phyloP scores from a whole-genome alignment of 208 protist species.

The Leishmania braziliensis region DNA sequence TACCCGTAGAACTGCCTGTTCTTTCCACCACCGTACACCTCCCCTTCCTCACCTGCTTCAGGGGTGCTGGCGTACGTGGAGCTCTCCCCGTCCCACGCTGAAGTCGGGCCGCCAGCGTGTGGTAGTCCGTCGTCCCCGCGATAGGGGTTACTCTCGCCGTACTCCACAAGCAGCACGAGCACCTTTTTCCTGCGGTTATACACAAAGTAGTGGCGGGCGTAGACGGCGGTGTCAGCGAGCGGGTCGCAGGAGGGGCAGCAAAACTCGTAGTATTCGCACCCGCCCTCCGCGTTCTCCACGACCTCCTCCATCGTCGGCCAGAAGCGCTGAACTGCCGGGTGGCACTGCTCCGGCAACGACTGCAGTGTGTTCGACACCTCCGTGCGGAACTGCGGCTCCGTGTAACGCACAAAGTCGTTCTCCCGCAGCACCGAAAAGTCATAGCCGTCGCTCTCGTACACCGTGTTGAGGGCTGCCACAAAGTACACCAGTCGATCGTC shows the following conservation, averaged over 20 bases:
- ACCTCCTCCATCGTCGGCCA: constrained; percentile 58
- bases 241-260: constrained; percentile 71
- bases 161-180: constrained; percentile 63
- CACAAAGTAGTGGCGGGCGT: constrained; percentile 70
- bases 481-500: constrained; percentile 76
- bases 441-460: constrained; percentile 77
- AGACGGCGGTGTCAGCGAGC: constrained; percentile 47
- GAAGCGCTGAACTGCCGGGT: constrained; percentile 58
- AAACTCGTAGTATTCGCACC: constrained; percentile 80
- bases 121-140: constrained; percentile 55
- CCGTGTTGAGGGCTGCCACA: constrained; percentile 69
- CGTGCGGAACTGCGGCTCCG: constrained; percentile 43
- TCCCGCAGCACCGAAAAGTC: constrained; percentile 79
- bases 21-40: constrained; percentile 44
- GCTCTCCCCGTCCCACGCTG: constrained; percentile 25
- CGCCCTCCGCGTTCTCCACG: constrained; percentile 44
- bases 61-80: constrained; percentile 35
- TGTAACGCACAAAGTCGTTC: constrained; percentile 60
- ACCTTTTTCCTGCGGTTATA: constrained; percentile 69
- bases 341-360: constrained; percentile 48
- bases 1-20: constrained; percentile 66
- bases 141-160: constrained; percentile 69
- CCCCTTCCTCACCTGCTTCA: constrained; percentile 37
- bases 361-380: constrained; percentile 53
- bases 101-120: constrained; percentile 14